Percentiles rank a stretch among this genome's conserved stretches.
These are phyloP conservation scores for Trametes elegans DNA, from an alignment of 768 basidiomycete genomes.

Conservation along the genomic window DNA sequence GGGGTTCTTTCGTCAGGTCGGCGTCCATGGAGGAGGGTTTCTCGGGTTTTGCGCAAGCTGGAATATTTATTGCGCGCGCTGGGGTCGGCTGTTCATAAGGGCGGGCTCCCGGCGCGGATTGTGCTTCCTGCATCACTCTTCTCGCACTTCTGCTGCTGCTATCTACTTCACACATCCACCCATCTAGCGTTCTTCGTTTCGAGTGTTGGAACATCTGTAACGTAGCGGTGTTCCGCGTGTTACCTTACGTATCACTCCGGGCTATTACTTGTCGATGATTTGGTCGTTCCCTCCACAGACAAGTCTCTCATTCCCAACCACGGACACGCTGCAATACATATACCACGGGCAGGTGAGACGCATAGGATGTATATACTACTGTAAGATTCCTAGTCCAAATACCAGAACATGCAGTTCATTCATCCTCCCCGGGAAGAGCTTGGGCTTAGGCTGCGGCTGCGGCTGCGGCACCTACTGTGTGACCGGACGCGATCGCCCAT, in stretches of 20 bases:
- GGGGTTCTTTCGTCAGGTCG: not conserved
- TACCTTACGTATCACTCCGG: slow-evolving; percentile 1
- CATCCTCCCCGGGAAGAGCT: not conserved
- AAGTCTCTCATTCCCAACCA: not conserved
- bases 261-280: not conserved
- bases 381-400: slow-evolving; percentile 14
- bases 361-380: slow-evolving; percentile 11
- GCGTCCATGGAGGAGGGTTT: slow-evolving; percentile 4
- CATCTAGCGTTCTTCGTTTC: not conserved
- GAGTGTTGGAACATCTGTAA: slow-evolving; percentile 12
- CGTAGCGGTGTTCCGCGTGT: slow-evolving; percentile 6
- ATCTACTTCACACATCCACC: not conserved
- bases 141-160: slow-evolving; percentile 5
- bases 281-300: not conserved
- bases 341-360: slow-evolving; percentile 10
- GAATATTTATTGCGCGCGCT: slow-evolving; percentile 11
- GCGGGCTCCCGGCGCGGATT: not conserved
- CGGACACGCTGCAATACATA: not conserved
- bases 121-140: slow-evolving; percentile 7
- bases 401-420: not conserved
- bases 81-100: slow-evolving; percentile 1
- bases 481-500: not conserved
- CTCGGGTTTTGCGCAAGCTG: slow-evolving; percentile 4
- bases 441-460: slow-evolving; percentile 11
- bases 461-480: not conserved